Percentiles rank a stretch among this genome's conserved stretches.
These are phyloP conservation scores for Cladophialophora psammophila DNA, from an alignment of 2,329 filamentous ascomycete genomes.

Conservation along the genomic window DNA sequence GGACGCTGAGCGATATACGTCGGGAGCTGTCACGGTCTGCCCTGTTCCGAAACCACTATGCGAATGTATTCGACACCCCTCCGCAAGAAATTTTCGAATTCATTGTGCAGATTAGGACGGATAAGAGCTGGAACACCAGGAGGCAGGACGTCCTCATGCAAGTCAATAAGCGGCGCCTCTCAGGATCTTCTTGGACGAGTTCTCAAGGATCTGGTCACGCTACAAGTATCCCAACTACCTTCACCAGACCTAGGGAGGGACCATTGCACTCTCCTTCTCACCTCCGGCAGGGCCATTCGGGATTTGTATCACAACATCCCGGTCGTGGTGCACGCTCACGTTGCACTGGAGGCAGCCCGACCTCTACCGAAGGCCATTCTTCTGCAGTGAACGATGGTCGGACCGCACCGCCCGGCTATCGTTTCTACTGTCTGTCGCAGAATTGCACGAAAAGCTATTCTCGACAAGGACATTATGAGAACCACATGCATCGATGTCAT, in stretches of 20 bases:
- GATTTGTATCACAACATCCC: slow-evolving; percentile 3
- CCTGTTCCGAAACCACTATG: slow-evolving; percentile 2
- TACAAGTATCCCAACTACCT: neutral
- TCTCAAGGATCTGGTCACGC: neutral
- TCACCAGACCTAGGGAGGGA: neutral
- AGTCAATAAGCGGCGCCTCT: neutral
- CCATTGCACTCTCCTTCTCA: neutral
- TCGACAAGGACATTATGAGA: slow-evolving; percentile 28
- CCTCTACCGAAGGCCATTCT: neutral
- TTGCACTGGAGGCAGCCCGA: neutral
- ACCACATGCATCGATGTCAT: slow-evolving; percentile 28
- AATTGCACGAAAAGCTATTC: slow-evolving; percentile 28
- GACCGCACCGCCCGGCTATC: slow-evolving; percentile 27
- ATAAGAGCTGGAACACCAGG: slow-evolving; percentile 18
- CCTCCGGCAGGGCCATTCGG: neutral
- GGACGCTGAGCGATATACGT: neutral
- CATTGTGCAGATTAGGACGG: slow-evolving; percentile 13
- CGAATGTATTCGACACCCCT: slow-evolving; percentile 10
- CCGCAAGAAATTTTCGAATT: slow-evolving; percentile 18
- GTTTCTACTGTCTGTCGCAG: slow-evolving; percentile 28
- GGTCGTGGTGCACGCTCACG: neutral
- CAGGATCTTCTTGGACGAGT: neutral
- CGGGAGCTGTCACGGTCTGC: neutral
- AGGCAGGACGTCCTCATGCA: neutral
- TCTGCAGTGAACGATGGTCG: slow-evolving; percentile 7